phyloP scores from a whole-genome alignment of 176 grass and related monocot genomes.

The Coix lacrymajobi region DNA sequence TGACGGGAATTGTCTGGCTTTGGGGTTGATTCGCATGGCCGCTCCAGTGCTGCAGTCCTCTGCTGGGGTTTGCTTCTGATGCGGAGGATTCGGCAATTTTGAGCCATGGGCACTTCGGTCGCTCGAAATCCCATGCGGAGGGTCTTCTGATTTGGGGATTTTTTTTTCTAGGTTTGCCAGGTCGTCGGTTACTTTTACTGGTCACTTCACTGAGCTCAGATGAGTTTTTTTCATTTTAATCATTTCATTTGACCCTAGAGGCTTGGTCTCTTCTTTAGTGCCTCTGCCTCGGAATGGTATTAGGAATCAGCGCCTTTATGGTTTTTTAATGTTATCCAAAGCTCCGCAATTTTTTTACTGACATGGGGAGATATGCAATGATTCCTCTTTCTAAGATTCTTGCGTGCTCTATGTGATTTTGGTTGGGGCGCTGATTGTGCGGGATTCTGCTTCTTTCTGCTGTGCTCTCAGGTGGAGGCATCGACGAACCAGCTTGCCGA shows the following conservation, averaged over 20 bases:
- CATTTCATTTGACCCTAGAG: constrained; percentile 13
- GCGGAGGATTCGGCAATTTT: background rate
- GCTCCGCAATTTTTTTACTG: background rate
- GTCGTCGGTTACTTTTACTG: background rate
- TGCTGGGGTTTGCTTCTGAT: background rate
- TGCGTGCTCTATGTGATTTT: background rate
- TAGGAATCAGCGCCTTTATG: constrained; percentile 22
- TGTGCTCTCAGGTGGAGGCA: constrained; percentile 66
- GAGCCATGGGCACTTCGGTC: background rate
- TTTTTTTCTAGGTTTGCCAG: background rate
- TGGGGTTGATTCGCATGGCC: background rate
- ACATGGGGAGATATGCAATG: constrained; percentile 20
- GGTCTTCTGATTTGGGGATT: background rate
- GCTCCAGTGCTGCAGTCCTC: background rate
- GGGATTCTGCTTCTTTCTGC: constrained; percentile 2
- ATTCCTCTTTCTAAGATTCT: constrained; percentile 19
- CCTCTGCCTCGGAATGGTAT: constrained; percentile 9
- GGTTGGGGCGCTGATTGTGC: background rate
- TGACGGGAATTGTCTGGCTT: background rate
- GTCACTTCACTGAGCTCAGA: background rate
- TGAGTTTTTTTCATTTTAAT: background rate
- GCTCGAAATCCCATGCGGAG: background rate
- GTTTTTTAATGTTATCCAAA: constrained; percentile 32
- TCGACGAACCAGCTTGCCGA: constrained; percentile 75
- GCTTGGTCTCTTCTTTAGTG: constrained; percentile 45